phyloP scores from a whole-genome alignment of 2,329 filamentous ascomycete genomes.

The Monosporascus sp. region DNA sequence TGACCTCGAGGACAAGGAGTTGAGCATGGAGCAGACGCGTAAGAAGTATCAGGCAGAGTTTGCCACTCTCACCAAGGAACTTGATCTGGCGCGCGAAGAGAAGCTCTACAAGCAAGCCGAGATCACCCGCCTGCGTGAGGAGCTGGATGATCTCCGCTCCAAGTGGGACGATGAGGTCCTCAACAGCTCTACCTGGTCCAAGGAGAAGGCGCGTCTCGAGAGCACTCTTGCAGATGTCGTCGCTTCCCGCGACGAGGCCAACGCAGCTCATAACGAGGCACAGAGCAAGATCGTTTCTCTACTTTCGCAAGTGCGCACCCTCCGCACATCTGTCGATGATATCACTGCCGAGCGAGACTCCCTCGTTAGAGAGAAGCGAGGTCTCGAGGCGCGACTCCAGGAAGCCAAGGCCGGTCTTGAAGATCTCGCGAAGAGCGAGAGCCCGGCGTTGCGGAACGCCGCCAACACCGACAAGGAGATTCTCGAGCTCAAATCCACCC shows the following conservation, averaged over 20 bases:
- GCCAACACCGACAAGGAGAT: conserved; percentile 85
- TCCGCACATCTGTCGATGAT: conserved; percentile 82
- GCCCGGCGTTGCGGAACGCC: conserved; percentile 81
- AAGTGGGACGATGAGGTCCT: conserved; percentile 99
- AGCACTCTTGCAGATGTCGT: conserved; percentile 83
- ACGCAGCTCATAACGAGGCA: conserved; percentile 88
- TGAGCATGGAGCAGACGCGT: conserved; percentile 90
- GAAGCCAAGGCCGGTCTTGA: conserved; percentile 88
- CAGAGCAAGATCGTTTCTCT: conserved; percentile 89
- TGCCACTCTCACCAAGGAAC: conserved; percentile 80
- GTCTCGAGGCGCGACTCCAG: conserved; percentile 74
- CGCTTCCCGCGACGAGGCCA: conserved; percentile 88
- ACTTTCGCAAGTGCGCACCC: conserved; percentile 79
- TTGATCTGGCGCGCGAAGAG: conserved; percentile 90
- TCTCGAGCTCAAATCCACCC: conserved; percentile 77
- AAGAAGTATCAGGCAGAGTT: conserved; percentile 97
- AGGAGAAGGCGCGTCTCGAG: conserved; percentile 91
- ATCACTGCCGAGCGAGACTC: conserved; percentile 78
- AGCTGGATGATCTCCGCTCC: conserved; percentile 86
- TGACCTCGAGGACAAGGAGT: conserved; percentile 95
- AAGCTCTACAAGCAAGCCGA: conserved; percentile 80
- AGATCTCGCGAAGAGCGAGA: conserved; percentile 79
- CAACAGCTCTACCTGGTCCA: conserved; percentile 96
- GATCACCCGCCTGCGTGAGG: conserved; percentile 83
- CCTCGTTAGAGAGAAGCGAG: conserved; percentile 82